Conservation (phyloP, 257 asterid genomes). For the Salvia miltiorrhiza region DNA sequence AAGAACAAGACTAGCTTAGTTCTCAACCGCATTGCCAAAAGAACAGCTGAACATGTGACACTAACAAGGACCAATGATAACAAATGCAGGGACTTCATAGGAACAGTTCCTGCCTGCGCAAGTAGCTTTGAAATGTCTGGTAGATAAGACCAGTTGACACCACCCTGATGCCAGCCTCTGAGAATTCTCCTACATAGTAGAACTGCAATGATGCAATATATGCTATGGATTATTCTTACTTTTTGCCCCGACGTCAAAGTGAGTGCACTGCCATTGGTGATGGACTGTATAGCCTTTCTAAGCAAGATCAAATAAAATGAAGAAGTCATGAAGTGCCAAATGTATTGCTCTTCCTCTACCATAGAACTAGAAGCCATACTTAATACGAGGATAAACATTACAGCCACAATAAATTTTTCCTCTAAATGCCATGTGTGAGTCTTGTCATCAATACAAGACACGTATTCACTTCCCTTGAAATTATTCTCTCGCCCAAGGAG, state of each 20-base stretch:
- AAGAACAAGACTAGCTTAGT: conserved; percentile 27
- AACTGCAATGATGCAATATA: conserved; percentile 35
- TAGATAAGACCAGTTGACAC: conserved; percentile 89
- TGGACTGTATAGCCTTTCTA: conserved; percentile 50
- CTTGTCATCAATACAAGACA: conserved; percentile 21
- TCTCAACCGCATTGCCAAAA: conserved; percentile 32
- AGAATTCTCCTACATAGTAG: conserved; percentile 73
- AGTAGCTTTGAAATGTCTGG: conserved; percentile 83
- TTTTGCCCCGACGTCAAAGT: conserved; percentile 18
- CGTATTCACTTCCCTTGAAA: conserved; percentile 23
- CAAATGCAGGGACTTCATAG: conserved; percentile 53
- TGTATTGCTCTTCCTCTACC: conserved; percentile 91
- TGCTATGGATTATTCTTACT: conserved; percentile 19
- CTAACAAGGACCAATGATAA: conserved; percentile 47
- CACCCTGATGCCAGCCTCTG: conserved; percentile 98
- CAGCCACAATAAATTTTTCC: conserved; percentile 40
- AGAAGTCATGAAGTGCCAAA: conserved; percentile 78
- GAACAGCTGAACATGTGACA: conserved; percentile 32
- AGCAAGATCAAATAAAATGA: conserved; percentile 64
- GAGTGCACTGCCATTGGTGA: conserved; percentile 19
- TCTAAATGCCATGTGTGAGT: conserved; percentile 53
- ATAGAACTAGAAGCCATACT: conserved; percentile 98
- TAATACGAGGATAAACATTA: conserved; percentile 41
- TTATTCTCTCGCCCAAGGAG: conserved; percentile 35
- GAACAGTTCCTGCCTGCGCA: conserved; percentile 46